Evolutionary conservation across 2,329 filamentous ascomycete genomes (phyloP).

Genomic region (Pseudomassariella vexata): DNA sequence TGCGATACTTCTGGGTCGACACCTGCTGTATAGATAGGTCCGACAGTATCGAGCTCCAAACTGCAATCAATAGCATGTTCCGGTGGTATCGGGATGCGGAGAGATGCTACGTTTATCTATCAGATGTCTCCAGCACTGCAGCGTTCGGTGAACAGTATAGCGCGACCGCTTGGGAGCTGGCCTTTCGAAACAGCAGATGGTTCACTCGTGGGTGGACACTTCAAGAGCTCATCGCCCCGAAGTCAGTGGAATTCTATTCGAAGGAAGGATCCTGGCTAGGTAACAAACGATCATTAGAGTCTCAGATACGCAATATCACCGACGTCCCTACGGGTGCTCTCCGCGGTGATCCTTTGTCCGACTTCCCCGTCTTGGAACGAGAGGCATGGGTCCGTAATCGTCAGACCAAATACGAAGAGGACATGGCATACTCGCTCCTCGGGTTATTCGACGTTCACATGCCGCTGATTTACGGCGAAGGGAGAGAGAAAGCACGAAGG

Average conservation of each 20-base stretch:
- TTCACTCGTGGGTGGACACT: constrained; percentile 7
- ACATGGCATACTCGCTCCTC: constrained; percentile 11
- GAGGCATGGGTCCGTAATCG: constrained; percentile 8
- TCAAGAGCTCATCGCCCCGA: constrained; percentile 6
- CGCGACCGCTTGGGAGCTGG: background rate
- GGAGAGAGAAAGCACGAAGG: constrained; percentile 8
- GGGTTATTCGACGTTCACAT: constrained; percentile 12
- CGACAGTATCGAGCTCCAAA: constrained; percentile 8
- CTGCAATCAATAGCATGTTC: constrained; percentile 6
- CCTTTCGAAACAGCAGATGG: constrained; percentile 5
- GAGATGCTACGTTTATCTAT: constrained; percentile 5
- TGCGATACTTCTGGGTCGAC: constrained; percentile 6
- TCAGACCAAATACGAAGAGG: constrained; percentile 10
- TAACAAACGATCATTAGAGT: constrained; percentile 3
- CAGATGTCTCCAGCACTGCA: background rate
- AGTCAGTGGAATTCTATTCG: constrained; percentile 6
- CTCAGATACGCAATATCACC: constrained; percentile 1
- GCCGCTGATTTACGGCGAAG: constrained; percentile 11
- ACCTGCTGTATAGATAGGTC: constrained; percentile 10
- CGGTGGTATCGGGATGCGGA: constrained; percentile 5
- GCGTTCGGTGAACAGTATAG: background rate
- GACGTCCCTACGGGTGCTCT: constrained; percentile 1
- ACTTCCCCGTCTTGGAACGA: constrained; percentile 9
- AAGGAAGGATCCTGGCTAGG: constrained; percentile 5
- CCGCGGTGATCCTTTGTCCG: constrained; percentile 1